Evolutionary conservation across 306 rosid genomes (phyloP).

Genomic region (Sechiopsis laciniata): DNA sequence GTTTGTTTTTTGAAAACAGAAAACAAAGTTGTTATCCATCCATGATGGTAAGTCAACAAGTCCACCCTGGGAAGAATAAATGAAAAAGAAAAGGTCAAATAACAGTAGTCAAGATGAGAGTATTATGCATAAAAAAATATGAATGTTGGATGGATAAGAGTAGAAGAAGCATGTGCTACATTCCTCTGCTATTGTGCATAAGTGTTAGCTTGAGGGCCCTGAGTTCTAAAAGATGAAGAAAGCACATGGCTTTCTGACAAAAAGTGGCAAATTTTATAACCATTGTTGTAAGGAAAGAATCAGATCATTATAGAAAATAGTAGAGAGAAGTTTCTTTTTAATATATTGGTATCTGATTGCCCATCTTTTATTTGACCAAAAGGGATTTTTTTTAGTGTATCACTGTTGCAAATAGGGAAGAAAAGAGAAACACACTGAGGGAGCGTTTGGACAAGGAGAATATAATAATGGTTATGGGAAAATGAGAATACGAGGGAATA

Average conservation of each 20-base stretch:
- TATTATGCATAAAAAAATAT: background rate
- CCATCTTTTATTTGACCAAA: constrained; percentile 12
- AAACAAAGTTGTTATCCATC: background rate
- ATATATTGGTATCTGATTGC: constrained; percentile 1
- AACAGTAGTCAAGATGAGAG: constrained; percentile 10
- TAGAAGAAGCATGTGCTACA: constrained; percentile 16
- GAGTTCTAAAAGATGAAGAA: background rate
- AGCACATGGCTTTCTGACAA: constrained; percentile 19
- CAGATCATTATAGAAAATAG: constrained; percentile 3
- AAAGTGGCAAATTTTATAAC: constrained; percentile 13
- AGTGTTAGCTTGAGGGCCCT: constrained; percentile 7
- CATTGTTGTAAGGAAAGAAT: constrained; percentile 5
- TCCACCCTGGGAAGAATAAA: background rate
- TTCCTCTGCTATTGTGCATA: constrained; percentile 10
- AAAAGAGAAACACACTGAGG: background rate
- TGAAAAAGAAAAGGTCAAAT: constrained; percentile 6
- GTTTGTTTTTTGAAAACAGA: background rate
- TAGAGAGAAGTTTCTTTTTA: constrained; percentile 13
- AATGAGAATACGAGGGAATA: too few relatives aligned
- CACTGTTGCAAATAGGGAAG: constrained; percentile 7
- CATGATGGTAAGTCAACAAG: too few relatives aligned
- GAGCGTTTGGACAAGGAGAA: too few relatives aligned
- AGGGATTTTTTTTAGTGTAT: background rate
- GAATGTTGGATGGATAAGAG: constrained; percentile 3
- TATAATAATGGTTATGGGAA: too few relatives aligned